A percentile compares a stretch with the other conserved stretches of the same genome.
These are phyloP conservation scores for Sinapis alba DNA, from an alignment of 441 rosid species.

Conservation along the genomic window DNA sequence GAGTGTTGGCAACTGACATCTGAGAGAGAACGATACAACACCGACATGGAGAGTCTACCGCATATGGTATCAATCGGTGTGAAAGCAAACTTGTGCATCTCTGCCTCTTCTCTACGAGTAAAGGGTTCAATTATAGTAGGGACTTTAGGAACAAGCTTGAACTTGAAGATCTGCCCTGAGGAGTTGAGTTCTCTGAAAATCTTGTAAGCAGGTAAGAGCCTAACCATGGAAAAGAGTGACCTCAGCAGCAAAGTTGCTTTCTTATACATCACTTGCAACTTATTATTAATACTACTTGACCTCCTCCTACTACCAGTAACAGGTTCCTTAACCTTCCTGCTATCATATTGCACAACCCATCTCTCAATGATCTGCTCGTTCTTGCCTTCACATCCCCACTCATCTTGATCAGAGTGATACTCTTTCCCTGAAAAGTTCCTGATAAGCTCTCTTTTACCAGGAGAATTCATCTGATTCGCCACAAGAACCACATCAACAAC, in stretches of 20 bases:
- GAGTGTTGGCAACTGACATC: constrained; percentile 75
- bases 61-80: constrained; percentile 83
- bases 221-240: constrained; percentile 78
- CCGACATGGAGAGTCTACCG: constrained; percentile 91
- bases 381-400: constrained; percentile 50
- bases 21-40: constrained; percentile 60
- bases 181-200: constrained; percentile 78
- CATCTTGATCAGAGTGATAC: constrained; percentile 69
- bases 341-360: constrained; percentile 88
- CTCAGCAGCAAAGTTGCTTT: constrained; percentile 80
- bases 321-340: constrained; percentile 59
- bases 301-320: constrained; percentile 59
- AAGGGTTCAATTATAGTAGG: constrained; percentile 83
- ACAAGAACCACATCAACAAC: constrained; percentile 87
- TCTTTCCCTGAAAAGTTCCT: constrained; percentile 61
- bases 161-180: constrained; percentile 59
- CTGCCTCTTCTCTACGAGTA: constrained; percentile 80
- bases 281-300: constrained; percentile 52
- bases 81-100: constrained; percentile 81
- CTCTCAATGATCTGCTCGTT: constrained; percentile 84
- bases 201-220: constrained; percentile 94
- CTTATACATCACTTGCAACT: constrained; percentile 66
- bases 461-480: constrained; percentile 47
- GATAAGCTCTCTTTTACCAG: constrained; percentile 51
- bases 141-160: constrained; percentile 75